Evolutionary conservation across 331 rosid species (phyloP).

Genomic region (Cydonia oblonga): DNA sequence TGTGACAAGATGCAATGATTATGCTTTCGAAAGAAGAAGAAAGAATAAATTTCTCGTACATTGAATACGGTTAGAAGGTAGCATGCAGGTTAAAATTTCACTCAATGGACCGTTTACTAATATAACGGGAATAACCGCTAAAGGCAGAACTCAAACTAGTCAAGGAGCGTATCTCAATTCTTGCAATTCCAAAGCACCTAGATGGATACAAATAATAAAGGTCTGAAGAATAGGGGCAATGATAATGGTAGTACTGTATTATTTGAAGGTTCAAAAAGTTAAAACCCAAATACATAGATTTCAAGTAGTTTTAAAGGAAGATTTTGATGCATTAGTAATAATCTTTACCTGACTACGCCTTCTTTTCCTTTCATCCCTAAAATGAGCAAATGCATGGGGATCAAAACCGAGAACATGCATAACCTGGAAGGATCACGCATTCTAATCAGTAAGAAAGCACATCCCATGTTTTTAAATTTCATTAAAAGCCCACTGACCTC

Average conservation of each 20-base stretch:
- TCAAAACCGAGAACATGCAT: slow-evolving; percentile 99
- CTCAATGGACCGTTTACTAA: neutral
- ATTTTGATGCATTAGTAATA: neutral
- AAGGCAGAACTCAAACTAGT: neutral
- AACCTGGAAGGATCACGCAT: slow-evolving; percentile 43
- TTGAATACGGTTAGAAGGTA: neutral
- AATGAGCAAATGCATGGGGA: slow-evolving; percentile 95
- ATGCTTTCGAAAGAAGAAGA: neutral
- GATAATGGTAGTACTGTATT: neutral
- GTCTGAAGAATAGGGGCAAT: neutral
- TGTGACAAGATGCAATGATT: neutral
- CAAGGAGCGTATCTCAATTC: neutral
- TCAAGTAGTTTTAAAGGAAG: neutral
- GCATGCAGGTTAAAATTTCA: neutral
- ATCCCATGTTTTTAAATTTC: slow-evolving; percentile 1
- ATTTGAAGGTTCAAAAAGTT: neutral
- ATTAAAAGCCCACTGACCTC: slow-evolving; percentile 50
- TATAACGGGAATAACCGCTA: neutral
- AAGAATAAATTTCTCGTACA: neutral
- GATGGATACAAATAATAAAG: neutral
- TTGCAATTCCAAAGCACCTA: neutral
- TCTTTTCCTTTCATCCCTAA: slow-evolving; percentile 89
- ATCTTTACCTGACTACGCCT: slow-evolving; percentile 61
- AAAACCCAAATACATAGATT: neutral
- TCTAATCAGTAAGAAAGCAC: slow-evolving; percentile 2